Evolutionary conservation across 2,329 filamentous ascomycete species (phyloP), one percentile per base, ranked within the genome.

Genomic region (Colletotrichum lentis): DNA sequence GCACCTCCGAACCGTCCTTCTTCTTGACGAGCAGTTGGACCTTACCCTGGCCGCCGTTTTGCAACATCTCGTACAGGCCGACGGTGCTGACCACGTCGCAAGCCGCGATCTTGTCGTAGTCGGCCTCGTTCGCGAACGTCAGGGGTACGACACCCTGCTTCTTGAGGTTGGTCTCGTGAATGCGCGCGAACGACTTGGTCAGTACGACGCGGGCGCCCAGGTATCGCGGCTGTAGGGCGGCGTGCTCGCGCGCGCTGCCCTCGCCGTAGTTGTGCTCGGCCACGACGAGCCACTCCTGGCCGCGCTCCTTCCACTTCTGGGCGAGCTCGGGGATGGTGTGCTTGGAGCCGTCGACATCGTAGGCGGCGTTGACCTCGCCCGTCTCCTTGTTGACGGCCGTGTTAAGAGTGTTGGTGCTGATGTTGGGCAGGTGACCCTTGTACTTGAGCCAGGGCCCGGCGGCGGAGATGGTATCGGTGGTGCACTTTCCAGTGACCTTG

Each of bases 361-460:
- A 96, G 5, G 95, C 96, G 22, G 87, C 90, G 79, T 98, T 98
- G 71, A 96, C 94, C 80, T 97, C 94, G 73, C 91, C 91, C 0
- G 95, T 99, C 70, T 92, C 93, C 50, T 92, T 94, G 80, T 97
- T 97, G 77, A 94, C 86, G 69, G 96, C 96, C 62, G 94, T 96
- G 81, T 97, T 97, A 72, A 99, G 88, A 2, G 96, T 99, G 86
- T 99, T 99, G 77, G 93, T 93, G 73, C 90, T 92, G 79, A 99
- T 99, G 84, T 99, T 99, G 79, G 96, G 93, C 71, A 99, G 88
- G 80, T 99, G 96, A 71, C 96, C 96, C 85, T 98, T 98, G 88
- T 98, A 99, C 82, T 98, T 98, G 73, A 99, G 88, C 95, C 95
- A 98, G 18, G 95, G 95, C 6, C 95, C 95, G 1, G 95, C 95